Percentiles rank a stretch among this genome's conserved stretches.
Conservation (phyloP, 139 green algal genomes). For the Prasinococcaceae sp. region DNA sequence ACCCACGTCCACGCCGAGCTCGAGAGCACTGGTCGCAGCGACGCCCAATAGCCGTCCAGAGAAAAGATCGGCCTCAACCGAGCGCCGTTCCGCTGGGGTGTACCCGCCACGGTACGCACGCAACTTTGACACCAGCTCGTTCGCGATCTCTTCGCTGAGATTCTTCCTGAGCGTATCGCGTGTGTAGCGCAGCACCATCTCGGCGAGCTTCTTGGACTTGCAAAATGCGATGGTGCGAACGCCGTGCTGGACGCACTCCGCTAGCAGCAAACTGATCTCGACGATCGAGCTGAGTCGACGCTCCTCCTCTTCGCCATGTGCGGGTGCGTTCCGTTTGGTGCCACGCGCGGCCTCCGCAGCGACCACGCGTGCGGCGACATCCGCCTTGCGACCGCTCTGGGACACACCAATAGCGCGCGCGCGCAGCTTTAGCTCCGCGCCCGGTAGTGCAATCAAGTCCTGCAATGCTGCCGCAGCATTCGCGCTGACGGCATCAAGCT, state of each 20-base stretch:
- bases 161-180: conserved; percentile 56
- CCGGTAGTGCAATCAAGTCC: no score
- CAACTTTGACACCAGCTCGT: neutral
- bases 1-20: conserved; percentile 92
- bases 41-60: conserved; percentile 40
- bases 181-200: conserved; percentile 81
- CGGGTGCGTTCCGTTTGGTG: neutral
- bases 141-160: no score
- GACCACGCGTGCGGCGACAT: conserved; percentile 15
- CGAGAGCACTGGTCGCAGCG: conserved; percentile 88
- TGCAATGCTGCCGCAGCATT: no score
- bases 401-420: no score
- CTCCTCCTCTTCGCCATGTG: neutral
- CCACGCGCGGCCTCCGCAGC: neutral
- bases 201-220: conserved; percentile 83
- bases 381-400: no score
- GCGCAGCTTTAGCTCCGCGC: no score
- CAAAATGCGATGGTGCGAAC: conserved; percentile 88
- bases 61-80: conserved; percentile 26
- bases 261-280: conserved; percentile 54
- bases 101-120: conserved; percentile 20
- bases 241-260: conserved; percentile 78
- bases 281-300: conserved; percentile 55
- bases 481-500: no score
- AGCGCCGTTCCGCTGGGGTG: conserved; percentile 17